Base-by-base conservation (phyloP, 306 rosid species). In the Alnus rubra region DNA sequence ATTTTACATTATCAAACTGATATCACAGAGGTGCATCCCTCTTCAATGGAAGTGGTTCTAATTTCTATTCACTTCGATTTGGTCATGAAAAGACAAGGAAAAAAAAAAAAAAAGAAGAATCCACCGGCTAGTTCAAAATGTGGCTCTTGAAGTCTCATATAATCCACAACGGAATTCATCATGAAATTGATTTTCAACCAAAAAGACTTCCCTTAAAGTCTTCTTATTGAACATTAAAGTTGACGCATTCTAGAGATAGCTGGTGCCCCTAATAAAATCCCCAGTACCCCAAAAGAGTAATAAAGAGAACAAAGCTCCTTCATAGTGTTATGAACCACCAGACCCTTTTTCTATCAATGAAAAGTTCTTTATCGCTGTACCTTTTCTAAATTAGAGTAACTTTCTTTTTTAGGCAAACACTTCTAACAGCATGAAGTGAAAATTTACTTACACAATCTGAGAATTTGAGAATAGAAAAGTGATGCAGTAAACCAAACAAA, bases 171-270 rank as follows among this genome's bases (percentile, higher is more conserved):
- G 2, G 72, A 16, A 39, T 16, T 15, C 1, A 0, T 7, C 49
- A 9, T 1, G 2, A 67, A 67, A 7, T 39, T 39, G 31, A 19
- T 8, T 28, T 37, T 42, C 4, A 39, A 28, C 3, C 18, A 9
- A 9, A 42, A 18, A 18, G 45, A 35, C 48, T 64, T 14, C 47
- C 70, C 19, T 8, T 8, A 35, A 35, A 7, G 18, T 64, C 13
- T 44, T 67, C 72, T 67, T 7, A 63, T 33, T 33, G 72, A 67
- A 18, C 72, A 42, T 42, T 68, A n/a, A n/a, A 42, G 50, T 39
- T n/a, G 51, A 42, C 19, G 13, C 8, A 8, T 33, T 60, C 2
- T 64, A 15, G 23, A 5, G n/a, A 64, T 64, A 19, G 47, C 70
- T 64, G 18, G 18, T 7, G 9, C 47, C 44, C 45, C 45, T 35